Percentiles rank a stretch among this genome's conserved stretches.
Conservation (phyloP, 2,329 filamentous ascomycete species). For the Fusarium solani-melongenae region DNA sequence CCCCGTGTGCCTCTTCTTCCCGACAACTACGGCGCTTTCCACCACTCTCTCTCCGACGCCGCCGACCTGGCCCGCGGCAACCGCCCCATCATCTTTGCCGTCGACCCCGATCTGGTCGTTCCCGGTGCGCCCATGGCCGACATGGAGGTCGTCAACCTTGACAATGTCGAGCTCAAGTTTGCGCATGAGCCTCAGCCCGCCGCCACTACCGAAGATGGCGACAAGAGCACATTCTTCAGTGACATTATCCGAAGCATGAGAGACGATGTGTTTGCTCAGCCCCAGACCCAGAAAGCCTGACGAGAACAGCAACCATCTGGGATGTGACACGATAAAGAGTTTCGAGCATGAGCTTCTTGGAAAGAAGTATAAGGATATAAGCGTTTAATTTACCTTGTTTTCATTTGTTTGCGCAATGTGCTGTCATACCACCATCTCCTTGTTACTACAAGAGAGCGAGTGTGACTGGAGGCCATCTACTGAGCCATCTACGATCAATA, state of each 20-base stretch:
- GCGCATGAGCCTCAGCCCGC: constrained; percentile 50
- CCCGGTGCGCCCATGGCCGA: constrained; percentile 64
- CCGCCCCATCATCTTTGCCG: constrained; percentile 66
- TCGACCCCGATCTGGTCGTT: constrained; percentile 64
- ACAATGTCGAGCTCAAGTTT: constrained; percentile 67
- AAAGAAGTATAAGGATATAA: constrained; percentile 28
- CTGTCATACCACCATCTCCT: constrained; percentile 34
- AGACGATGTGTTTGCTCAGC: constrained; percentile 56
- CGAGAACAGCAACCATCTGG: neutral
- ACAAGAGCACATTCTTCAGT: constrained; percentile 59
- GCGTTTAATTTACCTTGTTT: constrained; percentile 37
- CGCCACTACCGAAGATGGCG: constrained; percentile 44
- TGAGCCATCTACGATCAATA: constrained; percentile 18
- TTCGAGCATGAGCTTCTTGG: constrained; percentile 11
- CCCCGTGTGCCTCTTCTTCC: constrained; percentile 70
- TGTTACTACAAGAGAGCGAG: constrained; percentile 13
- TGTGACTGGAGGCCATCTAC: constrained; percentile 18
- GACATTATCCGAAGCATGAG: constrained; percentile 68
- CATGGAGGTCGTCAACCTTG: constrained; percentile 68
- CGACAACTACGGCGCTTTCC: constrained; percentile 62
- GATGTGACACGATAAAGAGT: constrained; percentile 8
- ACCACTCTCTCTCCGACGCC: constrained; percentile 55
- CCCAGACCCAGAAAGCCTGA: constrained; percentile 21
- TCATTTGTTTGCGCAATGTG: constrained; percentile 7
- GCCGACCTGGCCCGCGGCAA: constrained; percentile 54